Percentiles rank a stretch among this genome's conserved stretches.
These are phyloP conservation scores for Lepidopterella palustris DNA, from an alignment of 495 filamentous ascomycete species.

Conservation along the genomic window DNA sequence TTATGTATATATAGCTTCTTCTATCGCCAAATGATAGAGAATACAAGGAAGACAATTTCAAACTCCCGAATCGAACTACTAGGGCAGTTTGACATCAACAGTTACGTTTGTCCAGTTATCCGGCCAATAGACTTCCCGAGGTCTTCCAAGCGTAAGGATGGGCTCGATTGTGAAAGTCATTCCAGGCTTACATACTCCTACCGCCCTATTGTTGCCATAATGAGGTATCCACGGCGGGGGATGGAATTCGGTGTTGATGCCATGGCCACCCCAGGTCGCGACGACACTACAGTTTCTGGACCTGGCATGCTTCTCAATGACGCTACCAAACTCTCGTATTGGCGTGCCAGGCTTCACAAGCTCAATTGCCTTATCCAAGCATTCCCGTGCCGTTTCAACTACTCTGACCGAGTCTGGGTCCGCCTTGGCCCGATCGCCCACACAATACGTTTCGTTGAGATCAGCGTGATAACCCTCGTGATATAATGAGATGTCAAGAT, in stretches of 20 bases:
- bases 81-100: no score
- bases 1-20: no score
- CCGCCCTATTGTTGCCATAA: slow-evolving; percentile 86
- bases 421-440: slow-evolving; percentile 66
- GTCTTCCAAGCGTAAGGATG: slow-evolving; percentile 79
- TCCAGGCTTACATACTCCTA: slow-evolving; percentile 75
- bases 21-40: no score
- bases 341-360: slow-evolving; percentile 80
- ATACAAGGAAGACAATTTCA: no score
- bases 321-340: slow-evolving; percentile 75
- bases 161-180: slow-evolving; percentile 95
- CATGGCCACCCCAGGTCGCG: slow-evolving; percentile 85
- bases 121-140: slow-evolving; percentile 79
- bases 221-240: slow-evolving; percentile 79
- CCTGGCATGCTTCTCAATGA: slow-evolving; percentile 84
- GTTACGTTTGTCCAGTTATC: slow-evolving; percentile 89
- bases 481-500: slow-evolving; percentile 83
- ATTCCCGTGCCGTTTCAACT: slow-evolving; percentile 74
- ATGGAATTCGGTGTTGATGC: slow-evolving; percentile 81
- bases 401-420: slow-evolving; percentile 78
- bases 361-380: slow-evolving; percentile 74
- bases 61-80: no score
- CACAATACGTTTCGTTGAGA: slow-evolving; percentile 88
- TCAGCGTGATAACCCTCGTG: slow-evolving; percentile 85
- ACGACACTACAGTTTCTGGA: slow-evolving; percentile 70